Evolutionary conservation across 2,329 filamentous ascomycete genomes (phyloP), one percentile per base, ranked within the genome.

Genomic region (Huntiella savannae): DNA sequence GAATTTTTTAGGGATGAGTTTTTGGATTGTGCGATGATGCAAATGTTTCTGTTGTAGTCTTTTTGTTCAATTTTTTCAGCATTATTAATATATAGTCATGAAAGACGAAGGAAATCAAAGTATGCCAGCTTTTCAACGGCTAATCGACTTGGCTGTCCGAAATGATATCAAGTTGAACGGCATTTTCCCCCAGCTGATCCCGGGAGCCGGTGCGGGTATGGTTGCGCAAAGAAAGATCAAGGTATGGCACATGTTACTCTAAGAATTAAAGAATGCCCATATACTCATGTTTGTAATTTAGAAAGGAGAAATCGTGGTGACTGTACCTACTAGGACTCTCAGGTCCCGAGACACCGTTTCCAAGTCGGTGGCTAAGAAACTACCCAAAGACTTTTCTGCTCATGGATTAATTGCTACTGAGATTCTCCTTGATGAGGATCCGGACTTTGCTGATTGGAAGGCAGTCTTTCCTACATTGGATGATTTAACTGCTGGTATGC

Each of bases 121-220:
- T 10, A 46, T 49, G 44, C 36, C 43, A 12, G 45, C 48, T 11
- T 47, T 45, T 36, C 62, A 71, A 19, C 61, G 65, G 6, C 81
- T 92, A 50, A 66, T 79, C 2, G 55, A 68, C 49, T 93, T 85
- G 82, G 79, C 80, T 1, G 58, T 66, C 38, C 60, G 62, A 1
- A 69, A 75, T 48, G 82, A 81, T 11, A 70, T 92, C 22, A 61
- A 69, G 33, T 71, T 85, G 53, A 68, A 79, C 54, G 77, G 77
- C 22, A 74, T 92, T 41, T 65, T 66, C 2, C 77, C 84, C 4
- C 69, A 75, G 36, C 66, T 65, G 35, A 76, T 93, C 12, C 72
- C 77, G 4, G 80, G 77, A 1, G 70, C 81, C 46, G 86, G 86
- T 22, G 71, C 91, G 45, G 86, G 87, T 40, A 76, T 94, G 48